These are phyloP conservation scores for Crotalaria pallida DNA, from an alignment of 306 rosid genomes.

Conservation along the genomic window DNA sequence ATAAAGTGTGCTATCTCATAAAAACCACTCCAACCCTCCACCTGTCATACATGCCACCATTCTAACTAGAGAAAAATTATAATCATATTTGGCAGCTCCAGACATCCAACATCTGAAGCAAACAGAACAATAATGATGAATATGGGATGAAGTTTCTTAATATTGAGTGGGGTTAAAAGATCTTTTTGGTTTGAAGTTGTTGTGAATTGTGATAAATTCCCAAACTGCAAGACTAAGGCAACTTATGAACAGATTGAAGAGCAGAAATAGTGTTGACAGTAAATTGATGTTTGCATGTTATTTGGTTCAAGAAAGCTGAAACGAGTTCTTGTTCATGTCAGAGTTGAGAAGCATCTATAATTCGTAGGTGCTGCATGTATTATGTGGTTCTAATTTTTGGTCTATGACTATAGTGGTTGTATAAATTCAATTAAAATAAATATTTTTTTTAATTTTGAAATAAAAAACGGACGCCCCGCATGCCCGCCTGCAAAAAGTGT, in stretches of 20 bases:
- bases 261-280: slow-evolving; percentile 7
- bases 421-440: slow-evolving; percentile 22
- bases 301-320: slow-evolving; percentile 22
- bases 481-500: too few relatives aligned
- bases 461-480: too few relatives aligned
- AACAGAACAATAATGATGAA: slow-evolving; percentile 18
- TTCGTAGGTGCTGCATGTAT: slow-evolving; percentile 17
- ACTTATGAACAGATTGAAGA: slow-evolving; percentile 16
- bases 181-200: slow-evolving; percentile 8
- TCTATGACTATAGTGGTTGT: slow-evolving; percentile 24
- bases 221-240: slow-evolving; percentile 9
- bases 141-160: slow-evolving; percentile 9
- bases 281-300: slow-evolving; percentile 5
- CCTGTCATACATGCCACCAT: not conserved
- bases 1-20: not conserved
- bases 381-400: too few relatives aligned
- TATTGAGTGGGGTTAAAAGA: slow-evolving; percentile 17
- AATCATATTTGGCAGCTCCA: slow-evolving; percentile 19
- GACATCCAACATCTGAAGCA: slow-evolving; percentile 21
- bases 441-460: too few relatives aligned
- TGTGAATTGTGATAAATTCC: slow-evolving; percentile 10
- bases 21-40: slow-evolving; percentile 9
- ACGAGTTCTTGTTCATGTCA: slow-evolving; percentile 8
- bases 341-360: slow-evolving; percentile 18
- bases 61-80: not conserved